phyloP scores from a whole-genome alignment of 441 rosid genomes.

The Pelargonium australe region DNA sequence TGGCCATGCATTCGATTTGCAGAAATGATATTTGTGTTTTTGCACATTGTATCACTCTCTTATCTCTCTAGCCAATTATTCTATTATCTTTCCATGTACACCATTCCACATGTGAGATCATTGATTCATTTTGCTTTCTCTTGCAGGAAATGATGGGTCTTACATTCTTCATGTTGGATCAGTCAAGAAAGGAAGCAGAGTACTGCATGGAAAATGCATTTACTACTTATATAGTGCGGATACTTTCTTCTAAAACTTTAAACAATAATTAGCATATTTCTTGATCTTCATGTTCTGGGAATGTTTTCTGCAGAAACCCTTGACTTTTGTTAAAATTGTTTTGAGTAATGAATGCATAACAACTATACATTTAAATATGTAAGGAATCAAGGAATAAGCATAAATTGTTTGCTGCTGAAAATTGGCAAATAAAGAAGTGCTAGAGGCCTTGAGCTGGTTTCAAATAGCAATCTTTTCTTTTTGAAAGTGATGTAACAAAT shows the following conservation, averaged over 20 bases:
- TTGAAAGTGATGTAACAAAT: background rate
- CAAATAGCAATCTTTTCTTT: background rate
- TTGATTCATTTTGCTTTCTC: slow-evolving; percentile 22
- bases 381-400: background rate
- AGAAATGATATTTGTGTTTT: background rate
- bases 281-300: background rate
- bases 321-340: background rate
- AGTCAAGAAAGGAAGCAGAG: slow-evolving; percentile 91
- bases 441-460: background rate
- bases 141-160: slow-evolving; percentile 98
- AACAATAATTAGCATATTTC: slow-evolving; percentile 2
- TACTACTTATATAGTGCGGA: slow-evolving; percentile 74
- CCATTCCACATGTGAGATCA: slow-evolving; percentile 13
- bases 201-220: slow-evolving; percentile 98
- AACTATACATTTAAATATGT: background rate
- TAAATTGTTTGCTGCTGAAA: background rate
- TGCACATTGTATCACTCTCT: background rate
- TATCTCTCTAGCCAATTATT: background rate
- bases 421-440: background rate
- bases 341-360: background rate
- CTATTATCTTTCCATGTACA: slow-evolving; percentile 9
- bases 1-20: slow-evolving; percentile 3
- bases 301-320: background rate
- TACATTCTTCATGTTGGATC: slow-evolving; percentile 89
- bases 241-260: slow-evolving; percentile 20